Percentiles rank a stretch among this genome's conserved stretches.
Conservation (phyloP, 2,329 filamentous ascomycete species). For the Diatrype stigma region DNA sequence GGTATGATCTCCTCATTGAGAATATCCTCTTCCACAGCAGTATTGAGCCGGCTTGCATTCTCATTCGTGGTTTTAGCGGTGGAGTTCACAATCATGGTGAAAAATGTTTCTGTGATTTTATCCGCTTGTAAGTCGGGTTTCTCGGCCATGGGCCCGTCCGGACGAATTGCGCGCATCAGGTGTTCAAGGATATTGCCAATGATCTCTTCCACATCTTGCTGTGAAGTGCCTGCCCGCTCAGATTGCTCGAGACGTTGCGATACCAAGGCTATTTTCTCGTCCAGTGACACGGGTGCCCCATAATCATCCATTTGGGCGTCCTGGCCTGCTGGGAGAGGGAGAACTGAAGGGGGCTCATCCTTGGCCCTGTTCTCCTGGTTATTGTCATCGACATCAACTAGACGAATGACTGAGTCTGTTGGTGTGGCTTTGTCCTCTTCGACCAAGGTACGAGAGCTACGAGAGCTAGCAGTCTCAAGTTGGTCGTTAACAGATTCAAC, state of each 20-base stretch:
- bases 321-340: slow-evolving; percentile 10
- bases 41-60: slow-evolving; percentile 12
- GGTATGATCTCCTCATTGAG: slow-evolving; percentile 55
- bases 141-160: slow-evolving; percentile 56
- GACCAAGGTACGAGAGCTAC: slow-evolving; percentile 51
- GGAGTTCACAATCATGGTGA: slow-evolving; percentile 58
- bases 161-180: slow-evolving; percentile 80
- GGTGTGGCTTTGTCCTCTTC: slow-evolving; percentile 35
- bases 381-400: slow-evolving; percentile 16
- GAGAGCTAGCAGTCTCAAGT: slow-evolving; percentile 40
- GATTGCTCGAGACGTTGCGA: slow-evolving; percentile 41
- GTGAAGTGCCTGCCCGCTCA: slow-evolving; percentile 54
- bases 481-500: slow-evolving; percentile 28
- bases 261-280: slow-evolving; percentile 37
- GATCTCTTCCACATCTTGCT: slow-evolving; percentile 95
- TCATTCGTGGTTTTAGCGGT: slow-evolving; percentile 44
- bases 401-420: slow-evolving; percentile 32
- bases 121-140: slow-evolving; percentile 74
- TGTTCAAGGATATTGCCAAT: slow-evolving; percentile 90
- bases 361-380: background rate
- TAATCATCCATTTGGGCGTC: slow-evolving; percentile 24
- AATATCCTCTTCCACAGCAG: slow-evolving; percentile 33
- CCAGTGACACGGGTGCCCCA: slow-evolving; percentile 32
- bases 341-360: background rate
- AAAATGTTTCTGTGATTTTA: slow-evolving; percentile 67